These are phyloP conservation scores for Podospora didyma DNA, from an alignment of 495 filamentous ascomycete species.

Conservation along the genomic window DNA sequence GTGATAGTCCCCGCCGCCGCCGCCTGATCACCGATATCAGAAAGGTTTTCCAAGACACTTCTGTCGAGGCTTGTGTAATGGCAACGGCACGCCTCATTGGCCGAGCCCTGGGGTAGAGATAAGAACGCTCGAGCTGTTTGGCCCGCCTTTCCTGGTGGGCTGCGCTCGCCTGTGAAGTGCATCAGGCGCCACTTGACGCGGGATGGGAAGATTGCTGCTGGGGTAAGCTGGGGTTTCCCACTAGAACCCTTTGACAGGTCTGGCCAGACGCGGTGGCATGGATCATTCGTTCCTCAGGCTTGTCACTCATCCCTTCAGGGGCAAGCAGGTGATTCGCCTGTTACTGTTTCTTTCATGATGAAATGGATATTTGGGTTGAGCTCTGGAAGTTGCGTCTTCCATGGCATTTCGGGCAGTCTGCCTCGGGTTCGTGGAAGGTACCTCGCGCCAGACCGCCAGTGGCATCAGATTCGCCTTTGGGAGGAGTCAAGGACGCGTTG, in stretches of 20 bases:
- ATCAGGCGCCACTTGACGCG: slow-evolving; percentile 21
- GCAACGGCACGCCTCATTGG: slow-evolving; percentile 15
- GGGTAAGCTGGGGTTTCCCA: background rate
- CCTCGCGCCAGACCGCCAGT: background rate
- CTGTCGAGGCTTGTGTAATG: slow-evolving; percentile 8
- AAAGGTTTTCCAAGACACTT: slow-evolving; percentile 8
- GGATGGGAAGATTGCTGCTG: slow-evolving; percentile 15
- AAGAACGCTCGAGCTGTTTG: slow-evolving; percentile 22
- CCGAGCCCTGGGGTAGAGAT: slow-evolving; percentile 15
- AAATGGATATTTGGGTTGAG: too few relatives aligned
- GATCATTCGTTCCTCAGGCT: too few relatives aligned
- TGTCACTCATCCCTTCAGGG: too few relatives aligned
- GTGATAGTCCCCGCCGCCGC: background rate
- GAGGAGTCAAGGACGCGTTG: too few relatives aligned
- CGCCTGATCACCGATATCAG: slow-evolving; percentile 15
- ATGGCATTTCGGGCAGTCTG: background rate
- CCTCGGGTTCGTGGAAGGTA: background rate
- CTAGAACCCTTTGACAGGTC: too few relatives aligned
- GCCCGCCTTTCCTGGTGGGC: slow-evolving; percentile 15
- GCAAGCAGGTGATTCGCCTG: too few relatives aligned
- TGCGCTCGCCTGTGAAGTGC: slow-evolving; percentile 12
- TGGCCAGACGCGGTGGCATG: too few relatives aligned
- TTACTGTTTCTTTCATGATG: too few relatives aligned
- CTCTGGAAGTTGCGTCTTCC: background rate
- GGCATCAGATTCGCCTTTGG: too few relatives aligned